A percentile compares a stretch with the other conserved stretches of the same genome.
phyloP scores from a whole-genome alignment of 2,329 filamentous ascomycete species.

The Fusarium transvaalense region DNA sequence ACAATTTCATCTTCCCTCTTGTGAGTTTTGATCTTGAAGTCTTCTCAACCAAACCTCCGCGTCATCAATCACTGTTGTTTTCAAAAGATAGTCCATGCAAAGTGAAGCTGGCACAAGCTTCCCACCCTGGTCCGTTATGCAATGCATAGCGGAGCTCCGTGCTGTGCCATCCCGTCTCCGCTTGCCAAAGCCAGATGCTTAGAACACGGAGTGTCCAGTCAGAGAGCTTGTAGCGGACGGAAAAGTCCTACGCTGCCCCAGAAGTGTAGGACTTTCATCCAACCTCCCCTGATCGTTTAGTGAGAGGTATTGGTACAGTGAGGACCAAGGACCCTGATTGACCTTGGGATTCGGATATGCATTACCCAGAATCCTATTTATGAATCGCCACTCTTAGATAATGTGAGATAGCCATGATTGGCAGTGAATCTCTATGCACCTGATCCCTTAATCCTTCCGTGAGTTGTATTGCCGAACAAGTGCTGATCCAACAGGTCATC shows the following conservation, averaged over 20 bases:
- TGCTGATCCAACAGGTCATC: constrained; percentile 32
- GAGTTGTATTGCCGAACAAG: constrained; percentile 18
- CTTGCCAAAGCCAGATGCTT: constrained; percentile 20
- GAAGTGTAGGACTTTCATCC: constrained; percentile 36
- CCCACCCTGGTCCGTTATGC: constrained; percentile 40
- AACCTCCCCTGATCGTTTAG: constrained; percentile 12
- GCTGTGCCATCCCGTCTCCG: constrained; percentile 39
- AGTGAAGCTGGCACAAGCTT: constrained; percentile 46
- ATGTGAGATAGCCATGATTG: constrained; percentile 6
- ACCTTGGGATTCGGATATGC: constrained; percentile 11
- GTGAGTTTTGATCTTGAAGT: neutral
- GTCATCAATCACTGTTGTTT: constrained; percentile 27
- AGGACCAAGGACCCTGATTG: constrained; percentile 23
- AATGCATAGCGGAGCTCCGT: constrained; percentile 37
- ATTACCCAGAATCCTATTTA: neutral
- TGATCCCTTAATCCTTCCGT: neutral
- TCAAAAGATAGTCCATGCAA: constrained; percentile 11
- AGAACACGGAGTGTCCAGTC: constrained; percentile 24
- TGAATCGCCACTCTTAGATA: constrained; percentile 6
- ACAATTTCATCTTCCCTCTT: constrained; percentile 9
- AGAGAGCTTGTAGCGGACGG: constrained; percentile 15
- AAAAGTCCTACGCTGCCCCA: constrained; percentile 39
- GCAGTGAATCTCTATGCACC: neutral
- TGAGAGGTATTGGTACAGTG: neutral
- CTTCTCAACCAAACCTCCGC: neutral